These are phyloP conservation scores for Xylariomycetidae sp. DNA, from an alignment of 2,329 filamentous ascomycete genomes.

Conservation along the genomic window DNA sequence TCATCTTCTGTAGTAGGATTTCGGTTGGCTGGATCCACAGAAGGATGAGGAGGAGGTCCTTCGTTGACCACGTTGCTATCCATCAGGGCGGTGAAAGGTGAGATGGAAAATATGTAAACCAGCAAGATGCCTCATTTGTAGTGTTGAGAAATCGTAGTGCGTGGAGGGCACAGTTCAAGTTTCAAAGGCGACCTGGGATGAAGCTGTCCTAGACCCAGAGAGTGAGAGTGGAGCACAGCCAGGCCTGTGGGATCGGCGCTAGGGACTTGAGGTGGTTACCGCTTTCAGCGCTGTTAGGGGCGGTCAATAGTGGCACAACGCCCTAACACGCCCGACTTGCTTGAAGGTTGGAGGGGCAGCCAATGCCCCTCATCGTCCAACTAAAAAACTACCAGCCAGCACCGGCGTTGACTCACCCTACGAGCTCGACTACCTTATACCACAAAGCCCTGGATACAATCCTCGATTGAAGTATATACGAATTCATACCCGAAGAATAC, in stretches of 20 bases:
- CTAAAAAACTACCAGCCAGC: conserved; percentile 10
- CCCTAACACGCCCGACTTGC: too few species aligned
- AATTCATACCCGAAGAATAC: too few species aligned
- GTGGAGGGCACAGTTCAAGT: too few species aligned
- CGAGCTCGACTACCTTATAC: too few species aligned
- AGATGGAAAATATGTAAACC: conserved; percentile 7
- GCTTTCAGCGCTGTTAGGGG: conserved; percentile 12
- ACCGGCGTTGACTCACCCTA: conserved; percentile 17
- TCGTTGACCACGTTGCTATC: conserved; percentile 16
- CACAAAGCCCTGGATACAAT: too few species aligned
- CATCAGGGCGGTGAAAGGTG: conserved; percentile 18
- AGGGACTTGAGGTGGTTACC: conserved; percentile 16
- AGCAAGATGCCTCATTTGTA: conserved; percentile 15
- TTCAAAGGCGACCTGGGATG: too few species aligned
- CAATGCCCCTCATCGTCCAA: conserved; percentile 19
- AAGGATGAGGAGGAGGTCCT: conserved; percentile 13
- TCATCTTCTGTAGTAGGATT: conserved; percentile 32
- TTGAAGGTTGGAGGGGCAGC: conserved; percentile 21
- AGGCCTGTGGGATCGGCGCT: neutral
- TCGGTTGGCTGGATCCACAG: conserved; percentile 6
- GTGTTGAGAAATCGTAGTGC: neutral
- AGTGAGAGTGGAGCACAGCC: neutral
- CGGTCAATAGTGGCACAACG: conserved; percentile 20
- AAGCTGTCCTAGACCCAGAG: too few species aligned
- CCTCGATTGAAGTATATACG: too few species aligned